Evolutionary conservation across 352 stramenopile species (phyloP).

Genomic region (Phytophthora sojae): DNA sequence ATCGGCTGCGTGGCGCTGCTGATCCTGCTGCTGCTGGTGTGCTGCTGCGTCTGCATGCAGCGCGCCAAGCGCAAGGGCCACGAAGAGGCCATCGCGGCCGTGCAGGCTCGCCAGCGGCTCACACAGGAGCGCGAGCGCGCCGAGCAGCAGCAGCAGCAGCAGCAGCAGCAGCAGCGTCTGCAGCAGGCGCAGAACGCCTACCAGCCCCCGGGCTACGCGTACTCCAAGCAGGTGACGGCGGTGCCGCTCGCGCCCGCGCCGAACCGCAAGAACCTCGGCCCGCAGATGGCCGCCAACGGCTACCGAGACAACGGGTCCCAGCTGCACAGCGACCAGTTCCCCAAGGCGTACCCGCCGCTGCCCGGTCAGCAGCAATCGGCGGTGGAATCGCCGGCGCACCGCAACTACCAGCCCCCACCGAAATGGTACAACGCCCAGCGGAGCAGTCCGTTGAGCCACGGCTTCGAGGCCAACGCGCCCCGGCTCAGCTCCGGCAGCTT

Average conservation of each 20-base stretch:
- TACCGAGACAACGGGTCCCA: constrained; percentile 39
- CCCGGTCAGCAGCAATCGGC: constrained; percentile 27
- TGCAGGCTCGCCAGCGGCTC: constrained; percentile 64
- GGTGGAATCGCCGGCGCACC: not conserved
- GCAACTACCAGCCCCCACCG: constrained; percentile 29
- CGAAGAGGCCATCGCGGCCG: constrained; percentile 63
- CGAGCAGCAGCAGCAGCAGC: constrained; percentile 48
- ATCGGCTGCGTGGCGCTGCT: constrained; percentile 72
- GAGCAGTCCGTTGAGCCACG: constrained; percentile 21
- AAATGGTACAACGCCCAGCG: constrained; percentile 33
- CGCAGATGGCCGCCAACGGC: constrained; percentile 54
- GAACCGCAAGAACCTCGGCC: constrained; percentile 39
- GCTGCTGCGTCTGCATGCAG: constrained; percentile 82
- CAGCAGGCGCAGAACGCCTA: constrained; percentile 35
- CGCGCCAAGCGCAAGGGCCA: constrained; percentile 82
- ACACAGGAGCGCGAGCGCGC: constrained; percentile 44
- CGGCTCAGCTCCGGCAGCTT: constrained; percentile 33
- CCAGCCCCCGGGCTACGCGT: constrained; percentile 33
- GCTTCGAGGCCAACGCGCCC: constrained; percentile 30
- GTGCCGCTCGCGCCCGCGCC: constrained; percentile 34
- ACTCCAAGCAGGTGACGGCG: constrained; percentile 41
- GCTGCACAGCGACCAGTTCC: constrained; percentile 40
- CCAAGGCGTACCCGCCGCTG: constrained; percentile 35
- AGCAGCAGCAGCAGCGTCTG: constrained; percentile 37
- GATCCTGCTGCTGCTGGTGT: constrained; percentile 72